A percentile compares a stretch with the other conserved stretches of the same genome.
These are phyloP conservation scores for Suillus placidus DNA, from an alignment of 768 basidiomycete species.

Conservation along the genomic window DNA sequence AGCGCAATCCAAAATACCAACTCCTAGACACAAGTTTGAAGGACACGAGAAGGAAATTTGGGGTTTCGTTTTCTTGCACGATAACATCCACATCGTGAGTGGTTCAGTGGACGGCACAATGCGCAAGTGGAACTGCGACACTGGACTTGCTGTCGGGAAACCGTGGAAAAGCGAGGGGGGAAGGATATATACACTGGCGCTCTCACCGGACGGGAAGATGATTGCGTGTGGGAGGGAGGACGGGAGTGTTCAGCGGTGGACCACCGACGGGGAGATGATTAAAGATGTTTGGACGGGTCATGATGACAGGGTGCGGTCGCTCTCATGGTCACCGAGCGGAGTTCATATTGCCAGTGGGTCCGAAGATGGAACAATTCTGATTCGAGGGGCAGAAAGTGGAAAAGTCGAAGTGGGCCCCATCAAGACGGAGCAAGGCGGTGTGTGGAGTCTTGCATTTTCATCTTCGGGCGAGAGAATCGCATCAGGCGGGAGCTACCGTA, in stretches of 20 bases:
- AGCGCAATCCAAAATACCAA: background rate
- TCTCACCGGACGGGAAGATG: background rate
- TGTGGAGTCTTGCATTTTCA: background rate
- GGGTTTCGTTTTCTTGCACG: background rate
- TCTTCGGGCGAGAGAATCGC: background rate
- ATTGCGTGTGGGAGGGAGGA: background rate
- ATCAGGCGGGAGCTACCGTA: background rate
- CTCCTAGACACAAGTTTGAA: background rate
- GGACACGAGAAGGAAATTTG: background rate
- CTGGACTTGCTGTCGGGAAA: background rate
- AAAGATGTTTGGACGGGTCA: background rate
- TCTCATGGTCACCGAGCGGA: background rate
- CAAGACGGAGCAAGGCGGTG: background rate
- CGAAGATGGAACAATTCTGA: background rate
- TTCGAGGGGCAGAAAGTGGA: background rate
- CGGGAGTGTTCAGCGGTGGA: background rate
- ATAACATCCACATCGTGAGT: background rate
- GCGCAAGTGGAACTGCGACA: conserved; percentile 3
- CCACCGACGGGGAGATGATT: background rate
- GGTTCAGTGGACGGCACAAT: background rate
- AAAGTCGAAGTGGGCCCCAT: background rate
- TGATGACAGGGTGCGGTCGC: background rate
- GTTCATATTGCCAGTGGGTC: background rate
- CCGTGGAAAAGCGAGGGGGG: background rate
- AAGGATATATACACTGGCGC: background rate